These are phyloP conservation scores for Magnusiomyces suaveolens DNA, from an alignment of 1,139 yeast species.

Conservation along the genomic window DNA sequence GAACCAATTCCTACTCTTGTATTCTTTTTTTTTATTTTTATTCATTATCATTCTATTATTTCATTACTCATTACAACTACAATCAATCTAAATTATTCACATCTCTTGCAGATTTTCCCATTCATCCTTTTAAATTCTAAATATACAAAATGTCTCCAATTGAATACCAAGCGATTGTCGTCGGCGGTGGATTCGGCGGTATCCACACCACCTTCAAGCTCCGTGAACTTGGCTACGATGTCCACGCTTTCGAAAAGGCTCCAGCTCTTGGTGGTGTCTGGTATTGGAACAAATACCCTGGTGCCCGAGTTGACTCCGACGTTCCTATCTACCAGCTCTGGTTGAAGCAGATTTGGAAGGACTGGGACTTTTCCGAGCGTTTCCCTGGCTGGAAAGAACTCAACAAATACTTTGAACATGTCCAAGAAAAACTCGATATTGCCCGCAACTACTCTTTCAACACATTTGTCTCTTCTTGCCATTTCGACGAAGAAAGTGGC, in stretches of 20 bases:
- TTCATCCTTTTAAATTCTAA: not conserved
- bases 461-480: constrained; percentile 30
- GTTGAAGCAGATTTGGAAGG: constrained; percentile 36
- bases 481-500: constrained; percentile 31
- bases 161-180: constrained; percentile 30
- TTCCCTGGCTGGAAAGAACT: constrained; percentile 43
- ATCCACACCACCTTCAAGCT: constrained; percentile 32
- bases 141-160: constrained; percentile 4
- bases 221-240: constrained; percentile 33
- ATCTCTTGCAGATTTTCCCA: not conserved
- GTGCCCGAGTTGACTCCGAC: constrained; percentile 41
- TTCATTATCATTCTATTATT: constrained; percentile 21
- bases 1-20: constrained; percentile 8
- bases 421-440: constrained; percentile 35
- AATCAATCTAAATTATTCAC: not conserved
- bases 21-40: constrained; percentile 12
- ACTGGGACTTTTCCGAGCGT: constrained; percentile 37
- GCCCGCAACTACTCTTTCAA: constrained; percentile 31
- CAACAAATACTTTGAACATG: constrained; percentile 38
- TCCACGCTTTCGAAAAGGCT: constrained; percentile 38
- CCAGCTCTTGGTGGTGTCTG: constrained; percentile 46
- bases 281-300: constrained; percentile 48
- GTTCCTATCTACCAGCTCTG: constrained; percentile 45
- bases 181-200: constrained; percentile 46
- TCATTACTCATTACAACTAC: constrained; percentile 19